Conservation (phyloP, 805 yeast genomes). For the Vanderwaltozyma tropicalis region DNA sequence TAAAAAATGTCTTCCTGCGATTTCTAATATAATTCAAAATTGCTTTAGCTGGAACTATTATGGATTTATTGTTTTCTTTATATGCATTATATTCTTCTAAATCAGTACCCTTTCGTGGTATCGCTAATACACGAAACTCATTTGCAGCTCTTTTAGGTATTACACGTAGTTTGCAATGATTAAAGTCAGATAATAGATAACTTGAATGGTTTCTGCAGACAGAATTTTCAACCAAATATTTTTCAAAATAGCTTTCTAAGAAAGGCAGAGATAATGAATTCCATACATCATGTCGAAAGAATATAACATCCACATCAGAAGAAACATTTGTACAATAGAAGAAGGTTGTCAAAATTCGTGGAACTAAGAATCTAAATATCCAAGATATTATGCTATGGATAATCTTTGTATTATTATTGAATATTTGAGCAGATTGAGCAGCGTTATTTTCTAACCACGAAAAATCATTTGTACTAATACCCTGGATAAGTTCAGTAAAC, state of each 20-base stretch:
- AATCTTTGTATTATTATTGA: constrained; percentile 28
- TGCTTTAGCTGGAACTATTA: constrained; percentile 36
- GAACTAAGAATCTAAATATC: constrained; percentile 42
- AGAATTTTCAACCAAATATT: constrained; percentile 25
- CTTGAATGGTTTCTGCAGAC: constrained; percentile 15
- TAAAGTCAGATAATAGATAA: constrained; percentile 12
- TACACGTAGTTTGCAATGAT: constrained; percentile 37
- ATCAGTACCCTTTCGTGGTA: constrained; percentile 37
- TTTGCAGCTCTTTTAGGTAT: constrained; percentile 44
- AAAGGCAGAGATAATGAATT: constrained; percentile 32
- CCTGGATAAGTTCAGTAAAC: constrained; percentile 25
- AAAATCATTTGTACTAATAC: constrained; percentile 32
- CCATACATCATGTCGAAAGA: constrained; percentile 57
- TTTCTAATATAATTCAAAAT: constrained; percentile 29
- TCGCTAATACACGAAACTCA: constrained; percentile 51
- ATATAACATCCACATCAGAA: constrained; percentile 32
- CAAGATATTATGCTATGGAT: constrained; percentile 42
- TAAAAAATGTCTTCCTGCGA: constrained; percentile 17
- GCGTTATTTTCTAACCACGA: constrained; percentile 41
- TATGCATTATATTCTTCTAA: constrained; percentile 28
- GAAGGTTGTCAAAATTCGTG: constrained; percentile 38
- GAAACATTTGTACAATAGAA: constrained; percentile 62
- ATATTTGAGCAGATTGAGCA: constrained; percentile 35
- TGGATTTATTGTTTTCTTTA: constrained; percentile 27
- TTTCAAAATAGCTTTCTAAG: constrained; percentile 33